Evolutionary conservation across 345 rosid species (phyloP).

Genomic region (Microcos paniculata): DNA sequence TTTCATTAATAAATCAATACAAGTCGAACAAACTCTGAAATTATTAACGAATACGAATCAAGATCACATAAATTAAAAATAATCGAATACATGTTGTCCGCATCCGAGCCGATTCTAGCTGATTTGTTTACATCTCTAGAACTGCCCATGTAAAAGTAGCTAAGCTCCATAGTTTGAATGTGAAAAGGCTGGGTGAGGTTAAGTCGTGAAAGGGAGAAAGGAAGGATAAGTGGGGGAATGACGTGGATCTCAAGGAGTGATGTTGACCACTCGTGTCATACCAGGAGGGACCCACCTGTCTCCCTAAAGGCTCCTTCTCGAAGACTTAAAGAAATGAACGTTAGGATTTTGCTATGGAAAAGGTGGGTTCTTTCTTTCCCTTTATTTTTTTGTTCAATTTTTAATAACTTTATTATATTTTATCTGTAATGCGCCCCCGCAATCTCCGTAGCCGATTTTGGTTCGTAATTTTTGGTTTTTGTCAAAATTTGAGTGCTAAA

Average conservation of each 20-base stretch:
- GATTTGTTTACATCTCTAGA: no score
- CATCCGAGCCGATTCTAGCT: no score
- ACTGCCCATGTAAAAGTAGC: not conserved
- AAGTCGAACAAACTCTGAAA: no score
- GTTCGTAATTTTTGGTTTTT: not conserved
- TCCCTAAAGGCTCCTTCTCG: not conserved
- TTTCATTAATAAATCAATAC: no score
- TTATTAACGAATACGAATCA: no score
- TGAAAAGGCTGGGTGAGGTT: not conserved
- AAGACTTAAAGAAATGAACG: not conserved
- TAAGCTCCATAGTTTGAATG: not conserved
- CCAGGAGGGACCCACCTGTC: conserved; percentile 35
- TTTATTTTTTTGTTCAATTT: not conserved
- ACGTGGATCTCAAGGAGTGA: conserved; percentile 52
- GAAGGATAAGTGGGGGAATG: conserved; percentile 29
- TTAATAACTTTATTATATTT: no score
- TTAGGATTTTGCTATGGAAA: not conserved
- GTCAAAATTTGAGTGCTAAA: not conserved
- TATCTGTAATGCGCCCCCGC: conserved; percentile 23
- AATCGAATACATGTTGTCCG: no score
- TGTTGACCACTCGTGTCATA: conserved; percentile 40
- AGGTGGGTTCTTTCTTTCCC: not conserved
- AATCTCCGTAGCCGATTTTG: conserved; percentile 39
- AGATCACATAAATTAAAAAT: no score
- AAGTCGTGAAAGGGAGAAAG: not conserved